Percentiles rank a stretch among this genome's conserved stretches.
Conservation (phyloP, 768 basidiomycete genomes). For the Candolleomyces eurysporus region DNA sequence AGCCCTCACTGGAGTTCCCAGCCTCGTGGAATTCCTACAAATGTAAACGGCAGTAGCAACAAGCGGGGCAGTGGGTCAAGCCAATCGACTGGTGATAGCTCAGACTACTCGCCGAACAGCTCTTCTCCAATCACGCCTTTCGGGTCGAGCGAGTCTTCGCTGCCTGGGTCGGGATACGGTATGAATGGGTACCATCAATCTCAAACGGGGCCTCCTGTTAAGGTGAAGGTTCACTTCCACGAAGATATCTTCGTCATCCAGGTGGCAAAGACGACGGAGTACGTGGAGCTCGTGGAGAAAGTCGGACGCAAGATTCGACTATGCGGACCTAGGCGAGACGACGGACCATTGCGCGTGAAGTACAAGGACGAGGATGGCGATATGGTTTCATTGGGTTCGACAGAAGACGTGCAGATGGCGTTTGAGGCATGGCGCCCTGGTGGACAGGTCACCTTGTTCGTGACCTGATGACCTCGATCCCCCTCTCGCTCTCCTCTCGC, state of each 20-base stretch:
- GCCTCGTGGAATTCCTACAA: slow-evolving; percentile 22
- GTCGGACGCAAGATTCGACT: slow-evolving; percentile 92
- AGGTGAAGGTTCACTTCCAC: slow-evolving; percentile 93
- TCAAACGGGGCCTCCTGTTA: slow-evolving; percentile 49
- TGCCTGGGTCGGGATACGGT: slow-evolving; percentile 37
- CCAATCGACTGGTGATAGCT: slow-evolving; percentile 77
- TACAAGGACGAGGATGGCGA: slow-evolving; percentile 94
- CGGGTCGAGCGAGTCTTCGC: slow-evolving; percentile 84
- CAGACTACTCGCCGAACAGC: slow-evolving; percentile 82
- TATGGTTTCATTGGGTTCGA: slow-evolving; percentile 81
- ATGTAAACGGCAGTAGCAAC: slow-evolving; percentile 35
- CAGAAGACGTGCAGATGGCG: slow-evolving; percentile 93
- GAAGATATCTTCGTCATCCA: slow-evolving; percentile 96
- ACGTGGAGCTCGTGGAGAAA: slow-evolving; percentile 80
- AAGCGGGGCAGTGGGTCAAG: slow-evolving; percentile 87
- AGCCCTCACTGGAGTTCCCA: slow-evolving; percentile 40
- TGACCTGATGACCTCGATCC: slow-evolving; percentile 47
- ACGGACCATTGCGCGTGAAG: slow-evolving; percentile 80
- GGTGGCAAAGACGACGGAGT: slow-evolving; percentile 77
- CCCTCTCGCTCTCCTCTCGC: slow-evolving; percentile 8
- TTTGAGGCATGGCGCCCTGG: slow-evolving; percentile 81
- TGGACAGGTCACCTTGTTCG: slow-evolving; percentile 80
- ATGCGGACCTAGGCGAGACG: slow-evolving; percentile 79
- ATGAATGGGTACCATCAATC: slow-evolving; percentile 1
- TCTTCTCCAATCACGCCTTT: slow-evolving; percentile 88